A percentile compares a stretch with the other conserved stretches of the same genome.
Conservation (phyloP, 2,329 filamentous ascomycete genomes). For the Zymoseptoria tritici region DNA sequence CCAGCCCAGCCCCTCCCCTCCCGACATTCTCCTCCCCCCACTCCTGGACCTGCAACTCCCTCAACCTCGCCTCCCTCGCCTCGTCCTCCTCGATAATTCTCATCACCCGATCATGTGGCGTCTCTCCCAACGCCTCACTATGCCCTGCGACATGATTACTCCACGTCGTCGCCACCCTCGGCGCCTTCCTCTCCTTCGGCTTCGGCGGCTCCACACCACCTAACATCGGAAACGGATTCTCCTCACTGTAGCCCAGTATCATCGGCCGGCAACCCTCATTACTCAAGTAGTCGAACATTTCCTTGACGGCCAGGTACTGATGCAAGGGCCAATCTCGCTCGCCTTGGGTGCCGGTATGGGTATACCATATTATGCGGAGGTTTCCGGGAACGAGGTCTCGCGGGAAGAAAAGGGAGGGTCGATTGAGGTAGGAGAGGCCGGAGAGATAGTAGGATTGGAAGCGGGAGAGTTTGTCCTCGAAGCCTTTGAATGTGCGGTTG, state of each 20-base stretch:
- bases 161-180: slow-evolving; percentile 23
- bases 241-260: slow-evolving; percentile 26
- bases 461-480: slow-evolving; percentile 20
- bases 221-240: slow-evolving; percentile 31
- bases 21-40: slow-evolving; percentile 18
- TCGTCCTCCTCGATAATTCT: slow-evolving; percentile 28
- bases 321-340: slow-evolving; percentile 25
- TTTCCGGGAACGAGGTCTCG: slow-evolving; percentile 25
- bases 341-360: slow-evolving; percentile 26
- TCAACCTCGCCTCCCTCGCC: slow-evolving; percentile 23
- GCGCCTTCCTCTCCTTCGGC: slow-evolving; percentile 18
- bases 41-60: slow-evolving; percentile 18
- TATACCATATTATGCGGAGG: slow-evolving; percentile 26
- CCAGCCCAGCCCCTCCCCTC: not conserved
- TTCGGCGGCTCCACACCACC: slow-evolving; percentile 26
- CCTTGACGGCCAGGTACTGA: slow-evolving; percentile 24
- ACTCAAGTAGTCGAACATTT: slow-evolving; percentile 28
- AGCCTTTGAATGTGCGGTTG: slow-evolving; percentile 18
- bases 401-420: slow-evolving; percentile 15
- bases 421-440: slow-evolving; percentile 20
- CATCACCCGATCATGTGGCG: slow-evolving; percentile 28
- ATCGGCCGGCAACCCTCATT: slow-evolving; percentile 27
- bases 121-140: slow-evolving; percentile 11
- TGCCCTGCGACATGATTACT: slow-evolving; percentile 24
- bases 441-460: slow-evolving; percentile 23